Evolutionary conservation across 2,329 filamentous ascomycete species (phyloP).

Genomic region (Drechslerella coelobrocha): DNA sequence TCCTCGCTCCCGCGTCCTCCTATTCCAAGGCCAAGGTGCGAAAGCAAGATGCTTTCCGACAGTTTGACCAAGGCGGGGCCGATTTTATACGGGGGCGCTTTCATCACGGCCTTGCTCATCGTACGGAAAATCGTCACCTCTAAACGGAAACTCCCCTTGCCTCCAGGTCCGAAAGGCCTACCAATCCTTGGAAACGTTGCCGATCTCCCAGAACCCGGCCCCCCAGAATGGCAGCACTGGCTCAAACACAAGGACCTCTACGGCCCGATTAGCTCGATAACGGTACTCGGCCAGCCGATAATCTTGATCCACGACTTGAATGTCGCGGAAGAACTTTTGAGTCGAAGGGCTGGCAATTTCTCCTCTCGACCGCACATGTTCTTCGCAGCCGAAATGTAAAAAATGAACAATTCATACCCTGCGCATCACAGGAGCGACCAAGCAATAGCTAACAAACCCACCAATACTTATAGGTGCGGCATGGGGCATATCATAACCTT

Average conservation of each 20-base stretch:
- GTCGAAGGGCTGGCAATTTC: conserved; percentile 57
- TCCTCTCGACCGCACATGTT: conserved; percentile 57
- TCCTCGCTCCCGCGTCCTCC: not conserved
- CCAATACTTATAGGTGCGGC: conserved; percentile 56
- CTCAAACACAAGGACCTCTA: conserved; percentile 59
- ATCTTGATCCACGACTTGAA: conserved; percentile 59
- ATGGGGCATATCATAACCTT: conserved; percentile 58
- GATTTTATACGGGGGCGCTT: conserved; percentile 24
- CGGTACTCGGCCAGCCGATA: conserved; percentile 59
- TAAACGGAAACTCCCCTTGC: conserved; percentile 19
- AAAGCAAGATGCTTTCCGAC: conserved; percentile 12
- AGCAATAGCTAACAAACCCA: not conserved
- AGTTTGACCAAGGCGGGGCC: conserved; percentile 12
- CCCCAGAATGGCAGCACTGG: conserved; percentile 60
- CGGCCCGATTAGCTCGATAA: conserved; percentile 59
- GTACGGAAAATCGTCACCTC: conserved; percentile 14
- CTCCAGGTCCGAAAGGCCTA: conserved; percentile 33
- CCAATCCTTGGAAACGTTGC: conserved; percentile 25
- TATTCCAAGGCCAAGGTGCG: too few relatives aligned
- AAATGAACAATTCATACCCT: not conserved
- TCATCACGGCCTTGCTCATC: conserved; percentile 6
- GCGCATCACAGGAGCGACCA: conserved; percentile 13
- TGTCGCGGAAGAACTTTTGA: conserved; percentile 58
- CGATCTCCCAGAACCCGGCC: conserved; percentile 51
- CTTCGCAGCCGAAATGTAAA: conserved; percentile 59